Evolutionary conservation across 164 flowering plant species (phyloP), one percentile per base, ranked within the genome.

Genomic region (Kingdonia uniflora): DNA sequence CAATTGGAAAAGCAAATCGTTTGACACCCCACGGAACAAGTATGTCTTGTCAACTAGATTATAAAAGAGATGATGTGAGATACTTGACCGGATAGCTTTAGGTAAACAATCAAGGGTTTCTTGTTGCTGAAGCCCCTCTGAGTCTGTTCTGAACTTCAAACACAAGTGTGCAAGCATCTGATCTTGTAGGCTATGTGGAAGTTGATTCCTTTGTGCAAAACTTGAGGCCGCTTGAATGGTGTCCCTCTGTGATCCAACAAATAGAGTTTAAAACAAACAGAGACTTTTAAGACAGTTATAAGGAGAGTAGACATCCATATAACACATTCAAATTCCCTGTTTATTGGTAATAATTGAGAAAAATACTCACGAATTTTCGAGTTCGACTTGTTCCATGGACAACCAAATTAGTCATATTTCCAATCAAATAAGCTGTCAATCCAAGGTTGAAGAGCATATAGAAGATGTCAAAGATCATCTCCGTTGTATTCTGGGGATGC

Each of bases 391-490:
- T 94, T 2, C 86, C 92, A 59, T 86, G 97, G 64, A 89, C 99
- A 22, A 94, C 96, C 72, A 94, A 70, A 70, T 87, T 89, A 66
- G 99, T 94, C 99, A 94, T 89, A 66, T 94, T 94, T 29, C 99
- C 99, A 43, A 89, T 89, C 65, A 94, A 56, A 60, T 94, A 94
- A 33, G 99, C 79, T 1, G 90, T 89, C 70, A 94, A 69, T 20
- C 99, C 99, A 26, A 94, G 83, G 68, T 89, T 89, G 76, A 94
- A 89, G 45, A 88, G 76, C 99, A 94, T 94, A 67, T 76, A 94
- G 65, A 77, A 79, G 37, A 74, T 87, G 65, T 77, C 82, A 61
- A 86, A 89, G 48, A 84, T 51, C 97, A 89, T 94, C 65, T 94
- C 99, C 70, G 70, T 58, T 17, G 76, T 67, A 53, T 83, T 94